A percentile compares a stretch with the other conserved stretches of the same genome.
Evolutionary conservation across 139 green algal species (phyloP).

Genomic region (Chlorella sp.): DNA sequence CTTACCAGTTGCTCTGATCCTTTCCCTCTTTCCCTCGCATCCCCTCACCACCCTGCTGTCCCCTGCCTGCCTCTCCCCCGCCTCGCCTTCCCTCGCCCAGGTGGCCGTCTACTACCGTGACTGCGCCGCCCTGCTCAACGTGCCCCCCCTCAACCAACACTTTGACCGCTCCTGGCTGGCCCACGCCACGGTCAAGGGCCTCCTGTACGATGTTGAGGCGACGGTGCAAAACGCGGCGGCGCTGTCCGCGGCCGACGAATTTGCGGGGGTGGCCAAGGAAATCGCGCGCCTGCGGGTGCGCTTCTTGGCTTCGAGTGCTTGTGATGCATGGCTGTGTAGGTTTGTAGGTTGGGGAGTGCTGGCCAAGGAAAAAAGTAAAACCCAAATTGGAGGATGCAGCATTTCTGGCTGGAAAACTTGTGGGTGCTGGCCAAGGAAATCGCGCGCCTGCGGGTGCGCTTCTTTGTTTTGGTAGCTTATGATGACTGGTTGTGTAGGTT

Average conservation of each 20-base stretch:
- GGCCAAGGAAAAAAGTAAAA: background rate
- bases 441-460: constrained; percentile 35
- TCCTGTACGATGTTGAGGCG: constrained; percentile 75
- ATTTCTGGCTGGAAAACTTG: too few species aligned
- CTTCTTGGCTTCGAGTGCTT: background rate
- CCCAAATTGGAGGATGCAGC: too few species aligned
- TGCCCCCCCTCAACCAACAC: constrained; percentile 64
- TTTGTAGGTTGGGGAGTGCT: background rate
- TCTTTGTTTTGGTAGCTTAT: background rate
- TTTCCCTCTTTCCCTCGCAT: background rate
- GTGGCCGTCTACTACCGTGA: constrained; percentile 77
- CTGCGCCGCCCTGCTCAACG: constrained; percentile 59
- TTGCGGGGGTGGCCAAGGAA: constrained; percentile 49
- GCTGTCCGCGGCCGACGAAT: constrained; percentile 47
- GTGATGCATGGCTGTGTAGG: background rate
- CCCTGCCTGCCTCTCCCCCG: background rate
- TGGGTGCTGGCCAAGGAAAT: constrained; percentile 57
- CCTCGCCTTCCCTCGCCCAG: constrained; percentile 51
- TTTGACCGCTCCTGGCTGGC: constrained; percentile 85
- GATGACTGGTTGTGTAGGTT: background rate
- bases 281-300: constrained; percentile 50
- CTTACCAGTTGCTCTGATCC: background rate
- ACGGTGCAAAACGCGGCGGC: constrained; percentile 57
- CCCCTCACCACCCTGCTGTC: too few species aligned
- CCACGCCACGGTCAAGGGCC: constrained; percentile 57